A percentile compares a stretch with the other conserved stretches of the same genome.
phyloP scores from a whole-genome alignment of 176 grass and related monocot genomes.

The Paspalum vaginatum region DNA sequence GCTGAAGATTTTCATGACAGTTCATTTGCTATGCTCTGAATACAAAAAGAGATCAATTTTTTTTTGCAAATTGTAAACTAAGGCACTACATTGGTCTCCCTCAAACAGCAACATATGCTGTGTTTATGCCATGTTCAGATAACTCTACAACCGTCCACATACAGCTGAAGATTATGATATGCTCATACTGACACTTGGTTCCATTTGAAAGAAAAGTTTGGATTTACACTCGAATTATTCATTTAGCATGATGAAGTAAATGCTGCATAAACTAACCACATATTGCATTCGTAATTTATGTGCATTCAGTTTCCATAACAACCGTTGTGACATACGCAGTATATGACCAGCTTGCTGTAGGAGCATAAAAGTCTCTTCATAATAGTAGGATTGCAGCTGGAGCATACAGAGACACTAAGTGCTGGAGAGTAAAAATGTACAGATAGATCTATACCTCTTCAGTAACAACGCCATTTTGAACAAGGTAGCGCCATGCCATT shows the following conservation, averaged over 20 bases:
- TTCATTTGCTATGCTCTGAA: background rate
- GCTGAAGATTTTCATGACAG: conserved; percentile 22
- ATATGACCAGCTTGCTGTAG: background rate
- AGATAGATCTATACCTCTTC: conserved; percentile 64
- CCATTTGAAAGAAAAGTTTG: background rate
- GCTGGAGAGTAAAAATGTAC: background rate
- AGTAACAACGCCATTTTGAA: conserved; percentile 87
- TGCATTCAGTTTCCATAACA: conserved; percentile 1
- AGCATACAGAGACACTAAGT: conserved; percentile 17
- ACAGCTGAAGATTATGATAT: background rate
- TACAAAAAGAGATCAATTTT: background rate
- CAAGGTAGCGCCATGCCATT: conserved; percentile 80
- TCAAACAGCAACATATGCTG: background rate
- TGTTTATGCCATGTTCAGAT: background rate
- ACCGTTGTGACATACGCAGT: background rate
- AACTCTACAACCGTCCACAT: background rate
- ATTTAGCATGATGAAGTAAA: background rate
- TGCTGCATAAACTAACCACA: conserved; percentile 13
- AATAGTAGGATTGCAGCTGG: conserved; percentile 1
- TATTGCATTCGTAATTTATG: background rate
- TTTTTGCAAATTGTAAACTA: background rate
- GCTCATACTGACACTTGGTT: background rate
- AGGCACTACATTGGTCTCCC: background rate
- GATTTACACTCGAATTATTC: background rate
- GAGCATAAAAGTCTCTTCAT: background rate